Base-by-base conservation (phyloP, 2,329 filamentous ascomycete genomes). In the Paracorniculantispora psalliotae region DNA sequence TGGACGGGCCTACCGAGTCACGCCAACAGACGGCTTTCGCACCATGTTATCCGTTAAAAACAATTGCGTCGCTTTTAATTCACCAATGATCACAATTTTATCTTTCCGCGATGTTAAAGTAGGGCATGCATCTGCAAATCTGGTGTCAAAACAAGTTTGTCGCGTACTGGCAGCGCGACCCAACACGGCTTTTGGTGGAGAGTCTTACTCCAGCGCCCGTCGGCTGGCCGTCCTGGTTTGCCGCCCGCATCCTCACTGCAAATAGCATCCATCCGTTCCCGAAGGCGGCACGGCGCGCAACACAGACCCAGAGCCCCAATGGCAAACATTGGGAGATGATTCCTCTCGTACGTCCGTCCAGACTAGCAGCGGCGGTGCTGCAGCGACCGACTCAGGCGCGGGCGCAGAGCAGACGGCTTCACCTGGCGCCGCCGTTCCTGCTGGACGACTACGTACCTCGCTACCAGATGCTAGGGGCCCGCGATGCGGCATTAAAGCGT, bases 401-500 rank as follows among this genome's bases (percentile, higher is more conserved):
- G 33, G 8, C 25, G 3, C 51, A 43, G 39, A 15, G 15, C 6
- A 33, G 51, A 13, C 35, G n/a, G 5, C 74, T 85, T 3, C 82
- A 85, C 66, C 74, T 85, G 2, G 82, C 81, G 6, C 82, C 82
- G 9, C 81, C 82, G 2, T 94, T 90, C 70, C 81, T 94, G 21
- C 81, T 94, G 2, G 85, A 89, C 58, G 81, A 87, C 68, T 91
- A 94, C 71, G 83, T 82, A 13, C 90, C 90, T 1, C 83, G 87
- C 51, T 92, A 92, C 68, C 81, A 87, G 65, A 78, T 83, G 4
- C 78, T 94, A 13, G 85, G 85, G 2, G 83, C 88, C 1, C 71
- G 82, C 3, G 87, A 92, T 56, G 86, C 84, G 4, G 80, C 89
- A 1, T 86, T 85, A 74, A 96, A 96, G 70, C 84, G 89, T 12